Base-by-base conservation (phyloP, 2,329 filamentous ascomycete genomes). In the Talaromyces amestolkiae region DNA sequence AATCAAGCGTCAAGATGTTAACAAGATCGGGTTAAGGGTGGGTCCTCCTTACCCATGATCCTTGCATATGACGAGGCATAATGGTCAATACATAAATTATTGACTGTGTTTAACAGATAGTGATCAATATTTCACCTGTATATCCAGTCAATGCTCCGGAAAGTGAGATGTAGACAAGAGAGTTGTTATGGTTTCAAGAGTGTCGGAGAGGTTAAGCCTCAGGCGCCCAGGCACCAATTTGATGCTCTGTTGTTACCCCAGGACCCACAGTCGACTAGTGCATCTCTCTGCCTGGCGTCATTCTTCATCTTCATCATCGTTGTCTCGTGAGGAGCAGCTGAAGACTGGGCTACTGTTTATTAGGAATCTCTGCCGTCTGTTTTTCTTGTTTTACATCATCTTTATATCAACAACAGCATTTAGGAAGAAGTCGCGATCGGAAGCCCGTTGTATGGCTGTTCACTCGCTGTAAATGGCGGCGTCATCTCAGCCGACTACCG, bases 401-500 rank as follows among this genome's bases (percentile, higher is more conserved):
- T 3, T 19, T 1, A 56, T 22, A 8, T 13, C 5, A 9, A 15
- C 6, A 10, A 4, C n/a, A 17, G 8, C n/a, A 37, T 22, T 3
- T 22, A 54, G 17, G 53, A 15, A 37, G 7, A 37, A 35, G 11
- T 45, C 13, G 22, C 54, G 17, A 22, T 22, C n/a, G 39, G 58
- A 45, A 51, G 33, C 35, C 19, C 41, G 56, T 53, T 65, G 51
- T 45, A 65, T 65, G 63, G 63, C 63, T 47, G 37, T 33, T 39
- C 58, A 19, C 19, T 31, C 19, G 51, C 31, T 62, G 58, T 66
- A 62, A 73, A 76, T 77, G 75, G 72, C 70, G 67, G 72, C 72
- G 70, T 72, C 72, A 66, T 72, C 75, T 73, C 72, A 75, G 70
- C 72, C 74, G 65, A 73, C 72, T 68, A 71, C 74, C 64, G 72